These are phyloP conservation scores for Venturia carpophila DNA, from an alignment of 2,329 filamentous ascomycete species.

Conservation along the genomic window DNA sequence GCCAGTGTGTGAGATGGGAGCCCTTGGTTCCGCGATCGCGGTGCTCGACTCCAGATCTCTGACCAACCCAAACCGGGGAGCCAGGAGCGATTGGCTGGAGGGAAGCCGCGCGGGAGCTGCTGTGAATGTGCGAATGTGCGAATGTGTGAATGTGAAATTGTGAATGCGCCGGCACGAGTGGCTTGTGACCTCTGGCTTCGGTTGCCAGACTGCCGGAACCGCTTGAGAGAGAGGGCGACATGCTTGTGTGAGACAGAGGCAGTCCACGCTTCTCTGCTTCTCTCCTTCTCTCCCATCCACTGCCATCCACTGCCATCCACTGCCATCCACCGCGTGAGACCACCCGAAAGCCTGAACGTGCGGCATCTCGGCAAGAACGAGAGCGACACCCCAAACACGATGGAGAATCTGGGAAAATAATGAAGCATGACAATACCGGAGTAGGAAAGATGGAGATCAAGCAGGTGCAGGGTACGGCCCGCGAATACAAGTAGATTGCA, in stretches of 20 bases:
- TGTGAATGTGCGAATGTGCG: not conserved
- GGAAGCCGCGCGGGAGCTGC: not conserved
- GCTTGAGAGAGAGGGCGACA: not conserved
- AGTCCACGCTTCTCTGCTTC: not conserved
- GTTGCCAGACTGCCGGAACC: not conserved
- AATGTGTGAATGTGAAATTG: not conserved
- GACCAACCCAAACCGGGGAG: not conserved
- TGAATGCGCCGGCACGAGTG: not conserved
- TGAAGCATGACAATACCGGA: not conserved
- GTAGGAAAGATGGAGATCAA: not conserved
- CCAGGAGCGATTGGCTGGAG: slow-evolving; percentile 3
- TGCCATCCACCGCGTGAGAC: not conserved
- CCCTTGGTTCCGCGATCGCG: not conserved
- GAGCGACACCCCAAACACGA: not conserved
- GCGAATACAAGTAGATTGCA: slow-evolving; percentile 4
- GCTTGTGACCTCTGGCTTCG: slow-evolving; percentile 1
- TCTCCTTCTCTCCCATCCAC: not conserved
- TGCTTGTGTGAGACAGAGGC: not conserved
- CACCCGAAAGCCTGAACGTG: not conserved
- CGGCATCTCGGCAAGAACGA: not conserved
- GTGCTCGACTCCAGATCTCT: not conserved
- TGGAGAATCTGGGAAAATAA: not conserved
- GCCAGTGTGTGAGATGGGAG: no score
- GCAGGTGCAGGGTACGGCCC: slow-evolving; percentile 5
- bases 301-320: no score